phyloP scores from a whole-genome alignment of 805 yeast species.

The Ogataea methylovora region DNA sequence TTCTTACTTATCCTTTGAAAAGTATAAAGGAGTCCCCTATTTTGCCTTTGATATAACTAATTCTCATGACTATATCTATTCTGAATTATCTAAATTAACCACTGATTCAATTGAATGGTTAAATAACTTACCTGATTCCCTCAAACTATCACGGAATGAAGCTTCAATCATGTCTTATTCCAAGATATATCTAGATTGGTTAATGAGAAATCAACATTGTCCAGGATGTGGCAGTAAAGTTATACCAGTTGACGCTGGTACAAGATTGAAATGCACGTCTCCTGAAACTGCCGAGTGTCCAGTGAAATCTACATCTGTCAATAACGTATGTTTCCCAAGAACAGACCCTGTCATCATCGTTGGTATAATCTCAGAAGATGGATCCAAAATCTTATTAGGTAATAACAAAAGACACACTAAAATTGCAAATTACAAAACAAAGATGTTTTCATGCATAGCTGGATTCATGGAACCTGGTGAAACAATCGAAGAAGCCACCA shows the following conservation, averaged over 20 bases:
- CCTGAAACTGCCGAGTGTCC: slow-evolving; percentile 27
- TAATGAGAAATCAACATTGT: slow-evolving; percentile 63
- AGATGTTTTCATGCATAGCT: slow-evolving; percentile 79
- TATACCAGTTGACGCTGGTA: slow-evolving; percentile 61
- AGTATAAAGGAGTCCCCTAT: slow-evolving; percentile 55
- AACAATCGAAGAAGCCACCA: slow-evolving; percentile 79
- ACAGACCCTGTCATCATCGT: slow-evolving; percentile 86
- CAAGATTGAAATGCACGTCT: slow-evolving; percentile 45
- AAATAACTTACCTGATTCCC: slow-evolving; percentile 11
- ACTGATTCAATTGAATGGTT: neutral
- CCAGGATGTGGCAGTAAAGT: slow-evolving; percentile 77
- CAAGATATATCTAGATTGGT: slow-evolving; percentile 82
- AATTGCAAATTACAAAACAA: slow-evolving; percentile 12
- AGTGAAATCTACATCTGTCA: slow-evolving; percentile 39
- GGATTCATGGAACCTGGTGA: slow-evolving; percentile 97
- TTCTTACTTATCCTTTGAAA: slow-evolving; percentile 15
- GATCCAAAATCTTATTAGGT: slow-evolving; percentile 61
- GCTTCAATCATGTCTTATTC: slow-evolving; percentile 76
- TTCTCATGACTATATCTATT: slow-evolving; percentile 5
- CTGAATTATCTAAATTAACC: slow-evolving; percentile 2
- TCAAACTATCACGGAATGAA: slow-evolving; percentile 28
- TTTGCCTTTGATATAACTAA: slow-evolving; percentile 53
- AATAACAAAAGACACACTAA: slow-evolving; percentile 53
- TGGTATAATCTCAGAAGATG: slow-evolving; percentile 59
- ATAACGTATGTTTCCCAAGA: slow-evolving; percentile 84